Evolutionary conservation across 768 basidiomycete species (phyloP).

Genomic region (Zangia roseola): DNA sequence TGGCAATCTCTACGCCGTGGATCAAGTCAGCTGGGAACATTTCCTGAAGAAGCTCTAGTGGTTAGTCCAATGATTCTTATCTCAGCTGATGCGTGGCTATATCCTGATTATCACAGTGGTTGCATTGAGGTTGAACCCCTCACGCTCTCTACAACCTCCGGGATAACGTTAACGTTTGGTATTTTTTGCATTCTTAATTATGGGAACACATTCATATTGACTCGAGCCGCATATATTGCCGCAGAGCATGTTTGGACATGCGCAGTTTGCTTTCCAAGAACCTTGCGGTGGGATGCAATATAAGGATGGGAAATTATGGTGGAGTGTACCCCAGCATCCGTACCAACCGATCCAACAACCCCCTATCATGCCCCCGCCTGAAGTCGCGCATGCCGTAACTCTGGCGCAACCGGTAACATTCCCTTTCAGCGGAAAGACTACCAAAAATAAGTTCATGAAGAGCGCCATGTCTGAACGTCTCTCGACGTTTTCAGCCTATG

Average conservation of each 20-base stretch:
- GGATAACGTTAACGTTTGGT: conserved; percentile 5
- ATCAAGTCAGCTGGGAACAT: neutral
- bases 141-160: neutral
- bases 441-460: conserved; percentile 34
- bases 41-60: neutral
- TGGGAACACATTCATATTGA: neutral
- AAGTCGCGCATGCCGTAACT: conserved; percentile 16
- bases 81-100: neutral
- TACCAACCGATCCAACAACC: conserved; percentile 13
- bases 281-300: conserved; percentile 10
- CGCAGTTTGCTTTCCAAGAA: conserved; percentile 11
- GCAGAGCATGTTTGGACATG: conserved; percentile 16
- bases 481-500: conserved; percentile 32
- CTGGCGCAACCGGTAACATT: conserved; percentile 27
- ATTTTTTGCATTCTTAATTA: conserved; percentile 5
- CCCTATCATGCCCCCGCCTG: conserved; percentile 15
- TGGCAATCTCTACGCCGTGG: neutral
- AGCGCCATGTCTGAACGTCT: conserved; percentile 37
- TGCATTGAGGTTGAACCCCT: neutral
- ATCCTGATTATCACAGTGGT: neutral
- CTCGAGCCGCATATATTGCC: neutral
- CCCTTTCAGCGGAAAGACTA: conserved; percentile 29
- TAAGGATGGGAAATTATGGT: conserved; percentile 15
- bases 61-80: neutral
- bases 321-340: conserved; percentile 13